Evolutionary conservation across 2,329 filamentous ascomycete species (phyloP), one percentile per base, ranked within the genome.

Genomic region (Botrytis fragariae): DNA sequence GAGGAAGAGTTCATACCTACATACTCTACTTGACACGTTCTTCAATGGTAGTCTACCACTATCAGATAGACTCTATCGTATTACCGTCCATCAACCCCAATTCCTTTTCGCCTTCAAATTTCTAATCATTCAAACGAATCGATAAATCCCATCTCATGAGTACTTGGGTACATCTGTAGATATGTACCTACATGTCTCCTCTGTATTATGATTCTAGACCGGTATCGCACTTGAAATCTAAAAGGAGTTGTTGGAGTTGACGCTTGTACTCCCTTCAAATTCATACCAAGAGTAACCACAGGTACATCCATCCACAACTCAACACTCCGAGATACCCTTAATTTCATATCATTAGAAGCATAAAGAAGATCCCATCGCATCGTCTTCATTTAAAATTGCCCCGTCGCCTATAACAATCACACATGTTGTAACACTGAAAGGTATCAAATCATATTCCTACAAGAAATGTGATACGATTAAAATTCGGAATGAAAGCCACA

Each of bases 391-490:
- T 59, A 25, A 20, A 7, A 32, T 44, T 44, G 35, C 32, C 51
- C 67, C 39, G 67, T 59, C n/a, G 25, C 48, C 48, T 54, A 59
- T 32, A n/a, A 69, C 35, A 59, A 67, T 67, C 64, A 67, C 44
- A 67, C 51, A 67, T 37, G 48, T 45, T 25, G 69, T 65, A 37
- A 65, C 45, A 67, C 61, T 22, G 10, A 45, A 35, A 59, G 45
- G 45, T 42, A 54, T 42, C 48, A 72, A 72, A 67, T 59, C 70
- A 67, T 7, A 59, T 61, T 72, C 65, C 70, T 62, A 48, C 39
- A 39, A 48, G 54, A 37, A 65, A 44, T 42, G 69, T 64, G 59
- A 64, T 22, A 44, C 69, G 32, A 54, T 39, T 44, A 32, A 22
- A 48, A 57, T 39, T 69, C 59, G 25, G 61, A 37, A 37, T 16